Base-by-base conservation (phyloP, 2,329 filamentous ascomycete species). In the Colletotrichum navitas region DNA sequence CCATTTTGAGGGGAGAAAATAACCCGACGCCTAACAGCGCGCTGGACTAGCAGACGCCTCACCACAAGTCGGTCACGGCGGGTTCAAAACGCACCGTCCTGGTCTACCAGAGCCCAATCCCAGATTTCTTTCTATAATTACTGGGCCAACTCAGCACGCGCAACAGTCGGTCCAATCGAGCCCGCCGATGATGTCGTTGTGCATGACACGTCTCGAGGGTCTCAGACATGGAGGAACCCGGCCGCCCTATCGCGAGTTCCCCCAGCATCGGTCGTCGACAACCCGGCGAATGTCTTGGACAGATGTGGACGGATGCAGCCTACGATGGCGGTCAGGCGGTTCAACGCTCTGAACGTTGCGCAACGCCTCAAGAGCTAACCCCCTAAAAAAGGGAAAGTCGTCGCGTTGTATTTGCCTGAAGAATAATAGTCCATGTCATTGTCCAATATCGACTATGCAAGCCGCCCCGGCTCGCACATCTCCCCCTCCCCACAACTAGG, bases 41-140 rank as follows among this genome's bases (percentile, higher is more conserved):
- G 24, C 36, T 14, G 8, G 49, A 64, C 43, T 63, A 68, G 45
- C 16, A 29, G 36, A 52, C 51, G 66, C 59, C 66, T 68, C 59
- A 34, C 43, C 59, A 63, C 29, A 41, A 36, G 49, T 16, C 26
- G 7, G 49, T 32, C 49, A 36, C 14, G 45, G 39, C 24, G 18
- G 51, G 26, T 18, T 32, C 32, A 34, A 60, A 68, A 68, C 62
- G 36, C 51, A 54, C 59, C 51, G 39, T 68, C 32, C 8, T 34
- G 34, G n/a, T 18, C 34, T 56, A 41, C 54, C 34, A 34, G 32
- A 26, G 34, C 2, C 21, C n/a, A 56, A 11, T 41, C 34, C 34
- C 34, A 39, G n/a, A 56, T 58, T 39, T 26, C 36, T 18, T 41
- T 39, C 54, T 41, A 56, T 39, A 56, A 56, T 56, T 24, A 56